Evolutionary conservation across 257 asterid species (phyloP), one percentile per base, ranked within the genome.

Genomic region (Rehmannia glutinosa): DNA sequence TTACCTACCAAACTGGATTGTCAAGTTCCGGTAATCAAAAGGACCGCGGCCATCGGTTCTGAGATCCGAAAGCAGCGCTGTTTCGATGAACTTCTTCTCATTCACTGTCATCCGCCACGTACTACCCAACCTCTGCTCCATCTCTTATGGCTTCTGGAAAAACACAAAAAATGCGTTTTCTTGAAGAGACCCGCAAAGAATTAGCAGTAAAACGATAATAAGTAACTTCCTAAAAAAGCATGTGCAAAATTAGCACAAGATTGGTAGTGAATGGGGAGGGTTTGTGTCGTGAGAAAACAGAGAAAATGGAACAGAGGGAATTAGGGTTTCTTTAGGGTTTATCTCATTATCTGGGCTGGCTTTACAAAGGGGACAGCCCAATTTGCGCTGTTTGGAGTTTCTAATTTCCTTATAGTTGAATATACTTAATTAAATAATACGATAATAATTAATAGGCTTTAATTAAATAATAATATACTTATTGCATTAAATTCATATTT

Each of bases 11-110:
- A 88, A 90, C 83, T 84, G 86, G 80, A 93, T 75, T 4, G 74
- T 80, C 33, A 93, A 62, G 15, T 79, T 80, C 24, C 97, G 83
- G 66, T 82, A 90, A 68, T 93, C 97, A 75, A 86, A 93, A 8
- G 92, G 96, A 28, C 86, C 83, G n/a, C 97, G 94, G 4, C 97
- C 96, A 66, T 93, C 99, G 25, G 78, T 70, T 81, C 99, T 87
- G 17, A 93, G 86, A 73, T 86, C 97, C 20, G 95, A 83, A 47
- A 56, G 88, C 74, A 93, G 76, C 7, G 96, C 89, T 47, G 90
- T 63, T 72, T 83, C 86, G 27, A 90, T 86, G 69, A 93, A 90
- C 9, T 83, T 84, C 79, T 90, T 90, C 80, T 93, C 96, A 42
- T 88, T 90, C 76, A 86, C 77, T 1, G 95, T 76, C 96, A 88